Conservation (phyloP, 805 yeast genomes). For the Schwanniomyces yamadae region DNA sequence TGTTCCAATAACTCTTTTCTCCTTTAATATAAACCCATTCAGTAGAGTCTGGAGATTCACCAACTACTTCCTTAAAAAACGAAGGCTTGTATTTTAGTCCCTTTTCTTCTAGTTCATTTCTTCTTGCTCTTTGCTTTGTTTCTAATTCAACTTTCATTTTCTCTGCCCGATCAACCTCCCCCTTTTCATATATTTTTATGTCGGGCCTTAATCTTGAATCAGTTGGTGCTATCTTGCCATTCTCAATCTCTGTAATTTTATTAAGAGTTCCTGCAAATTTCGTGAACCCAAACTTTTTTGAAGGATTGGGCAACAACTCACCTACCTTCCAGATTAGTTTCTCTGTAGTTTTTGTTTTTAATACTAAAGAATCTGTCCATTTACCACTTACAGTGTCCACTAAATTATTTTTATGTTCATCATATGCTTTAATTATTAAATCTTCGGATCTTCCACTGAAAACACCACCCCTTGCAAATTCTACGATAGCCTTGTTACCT, state of each 20-base stretch:
- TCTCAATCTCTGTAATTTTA: constrained; percentile 72
- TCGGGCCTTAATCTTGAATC: constrained; percentile 93
- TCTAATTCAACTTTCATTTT: constrained; percentile 64
- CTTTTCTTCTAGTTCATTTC: constrained; percentile 54
- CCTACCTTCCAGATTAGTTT: constrained; percentile 71
- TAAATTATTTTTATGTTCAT: constrained; percentile 32
- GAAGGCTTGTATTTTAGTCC: constrained; percentile 51
- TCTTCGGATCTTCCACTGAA: constrained; percentile 82
- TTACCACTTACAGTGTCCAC: constrained; percentile 60
- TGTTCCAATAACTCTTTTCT: constrained; percentile 70
- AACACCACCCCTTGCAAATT: constrained; percentile 79
- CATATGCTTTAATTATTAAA: constrained; percentile 45
- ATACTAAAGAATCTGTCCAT: constrained; percentile 73
- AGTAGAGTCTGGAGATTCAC: constrained; percentile 37
- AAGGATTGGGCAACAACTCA: constrained; percentile 54
- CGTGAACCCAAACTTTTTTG: constrained; percentile 81
- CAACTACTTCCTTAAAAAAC: constrained; percentile 56
- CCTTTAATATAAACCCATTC: constrained; percentile 62
- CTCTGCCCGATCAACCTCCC: constrained; percentile 73
- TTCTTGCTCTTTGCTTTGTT: constrained; percentile 73
- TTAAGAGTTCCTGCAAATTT: constrained; percentile 78
- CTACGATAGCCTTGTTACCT: constrained; percentile 70
- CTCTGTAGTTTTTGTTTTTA: constrained; percentile 41
- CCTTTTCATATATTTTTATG: constrained; percentile 66
- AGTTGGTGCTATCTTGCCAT: constrained; percentile 67